Conservation (phyloP, 345 rosid genomes). For the Ceriops tagal region DNA sequence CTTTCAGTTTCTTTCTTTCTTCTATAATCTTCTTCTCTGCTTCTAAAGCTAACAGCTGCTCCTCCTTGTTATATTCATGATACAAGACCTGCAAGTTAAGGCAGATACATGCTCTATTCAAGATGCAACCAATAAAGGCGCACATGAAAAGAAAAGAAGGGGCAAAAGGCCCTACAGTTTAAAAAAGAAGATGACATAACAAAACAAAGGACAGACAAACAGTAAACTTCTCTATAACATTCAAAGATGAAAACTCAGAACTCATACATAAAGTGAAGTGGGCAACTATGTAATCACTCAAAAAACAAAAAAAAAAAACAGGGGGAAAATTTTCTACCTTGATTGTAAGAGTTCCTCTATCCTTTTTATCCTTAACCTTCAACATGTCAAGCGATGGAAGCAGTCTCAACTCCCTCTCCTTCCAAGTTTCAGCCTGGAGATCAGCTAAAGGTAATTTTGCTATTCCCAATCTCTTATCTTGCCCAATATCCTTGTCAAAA, state of each 20-base stretch:
- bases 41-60: conserved; percentile 75
- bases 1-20: conserved; percentile 75
- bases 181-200: background rate
- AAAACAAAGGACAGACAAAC: background rate
- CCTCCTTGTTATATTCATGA: conserved; percentile 71
- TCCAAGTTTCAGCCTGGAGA: conserved; percentile 47
- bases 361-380: conserved; percentile 94
- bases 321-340: conserved; percentile 46
- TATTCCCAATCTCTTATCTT: conserved; percentile 86
- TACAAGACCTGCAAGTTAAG: conserved; percentile 47
- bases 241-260: background rate
- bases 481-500: conserved; percentile 86
- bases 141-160: background rate
- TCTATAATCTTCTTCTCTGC: conserved; percentile 85
- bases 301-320: background rate
- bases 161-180: background rate
- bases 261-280: background rate
- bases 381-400: conserved; percentile 83
- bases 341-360: conserved; percentile 75
- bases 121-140: background rate
- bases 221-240: background rate
- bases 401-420: conserved; percentile 62
- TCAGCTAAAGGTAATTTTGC: conserved; percentile 62
- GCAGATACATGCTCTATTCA: background rate
- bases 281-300: background rate